These are phyloP conservation scores for Strobilomyces echinocephalus DNA, from an alignment of 768 basidiomycete genomes.

Conservation along the genomic window DNA sequence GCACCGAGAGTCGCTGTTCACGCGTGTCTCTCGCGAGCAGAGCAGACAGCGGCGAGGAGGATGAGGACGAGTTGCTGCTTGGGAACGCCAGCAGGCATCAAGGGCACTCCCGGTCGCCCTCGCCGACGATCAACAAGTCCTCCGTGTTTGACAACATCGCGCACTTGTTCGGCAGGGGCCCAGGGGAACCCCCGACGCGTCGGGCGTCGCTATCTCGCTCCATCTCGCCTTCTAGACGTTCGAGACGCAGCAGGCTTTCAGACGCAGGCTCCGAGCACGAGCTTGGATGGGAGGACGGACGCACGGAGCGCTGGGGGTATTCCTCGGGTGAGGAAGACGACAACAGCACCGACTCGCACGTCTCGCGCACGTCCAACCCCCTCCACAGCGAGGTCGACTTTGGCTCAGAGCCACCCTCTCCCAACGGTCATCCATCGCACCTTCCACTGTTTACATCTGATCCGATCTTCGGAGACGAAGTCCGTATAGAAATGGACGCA, in stretches of 20 bases:
- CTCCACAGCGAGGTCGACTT: constrained; percentile 61
- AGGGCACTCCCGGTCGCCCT: constrained; percentile 33
- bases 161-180: constrained; percentile 56
- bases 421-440: constrained; percentile 35
- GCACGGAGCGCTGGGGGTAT: constrained; percentile 86
- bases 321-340: constrained; percentile 80
- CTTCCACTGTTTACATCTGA: constrained; percentile 71
- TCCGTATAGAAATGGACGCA: constrained; percentile 76
- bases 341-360: constrained; percentile 36
- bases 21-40: constrained; percentile 39
- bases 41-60: constrained; percentile 36
- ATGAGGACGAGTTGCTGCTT: constrained; percentile 29
- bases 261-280: constrained; percentile 58
- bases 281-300: constrained; percentile 49
- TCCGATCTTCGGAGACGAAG: constrained; percentile 78
- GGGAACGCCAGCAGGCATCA: constrained; percentile 28
- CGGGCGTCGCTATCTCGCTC: constrained; percentile 56
- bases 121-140: constrained; percentile 36
- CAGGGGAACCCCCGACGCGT: constrained; percentile 39
- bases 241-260: constrained; percentile 48
- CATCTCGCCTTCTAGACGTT: constrained; percentile 44
- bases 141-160: constrained; percentile 63
- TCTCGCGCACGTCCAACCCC: constrained; percentile 18
- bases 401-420: constrained; percentile 67
- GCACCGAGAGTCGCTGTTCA: constrained; percentile 36